Base-by-base conservation (phyloP, 768 basidiomycete genomes). In the Mycena vulgaris region DNA sequence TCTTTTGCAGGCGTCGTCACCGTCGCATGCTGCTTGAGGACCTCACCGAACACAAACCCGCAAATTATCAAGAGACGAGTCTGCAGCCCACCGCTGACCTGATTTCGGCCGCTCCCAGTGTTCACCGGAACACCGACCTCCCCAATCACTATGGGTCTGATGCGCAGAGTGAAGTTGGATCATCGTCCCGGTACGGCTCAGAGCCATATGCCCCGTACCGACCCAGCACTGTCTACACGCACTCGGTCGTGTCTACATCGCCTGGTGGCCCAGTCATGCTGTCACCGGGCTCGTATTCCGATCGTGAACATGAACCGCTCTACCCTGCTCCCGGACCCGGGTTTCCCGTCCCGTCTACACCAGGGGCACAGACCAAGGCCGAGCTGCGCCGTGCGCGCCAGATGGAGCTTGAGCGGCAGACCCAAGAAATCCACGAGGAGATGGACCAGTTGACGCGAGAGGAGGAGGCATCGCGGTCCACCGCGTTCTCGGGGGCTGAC, bases 341-440 rank as follows among this genome's bases (percentile, higher is more conserved):
- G 3, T 30, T 52, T 8, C 30, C 51, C 30, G 8, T 52, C 7
- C 51, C 28, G 19, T 33, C 48, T 11, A 28, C 48, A 19, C 1
- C 28, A 14, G 57, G 27, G 13, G 39, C 40, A 4, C 57, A 59
- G 42, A 59, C 57, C 39, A 67, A 17, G 76, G 75, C n/a, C 45
- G 70, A 62, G 51, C 47, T 49, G 27, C 37, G 42, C 23, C 23
- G 10, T 19, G 42, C 42, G 17, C 57, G 57, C 13, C 57, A 42
- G 13, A 40, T 59, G 57, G 39, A 42, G 13, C 39, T 59, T 6
- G 39, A 47, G 21, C 37, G 37, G 13, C 57, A 40, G 31, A 42
- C 40, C 9, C 39, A 59, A 23, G 37, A 42, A 59, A 59, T 27
- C 16, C 57, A 42, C n/a, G 23, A 23, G 25, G 57, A 59, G 42